These are phyloP conservation scores for Stereocaulon alpinum DNA, from an alignment of 495 filamentous ascomycete genomes.

Conservation along the genomic window DNA sequence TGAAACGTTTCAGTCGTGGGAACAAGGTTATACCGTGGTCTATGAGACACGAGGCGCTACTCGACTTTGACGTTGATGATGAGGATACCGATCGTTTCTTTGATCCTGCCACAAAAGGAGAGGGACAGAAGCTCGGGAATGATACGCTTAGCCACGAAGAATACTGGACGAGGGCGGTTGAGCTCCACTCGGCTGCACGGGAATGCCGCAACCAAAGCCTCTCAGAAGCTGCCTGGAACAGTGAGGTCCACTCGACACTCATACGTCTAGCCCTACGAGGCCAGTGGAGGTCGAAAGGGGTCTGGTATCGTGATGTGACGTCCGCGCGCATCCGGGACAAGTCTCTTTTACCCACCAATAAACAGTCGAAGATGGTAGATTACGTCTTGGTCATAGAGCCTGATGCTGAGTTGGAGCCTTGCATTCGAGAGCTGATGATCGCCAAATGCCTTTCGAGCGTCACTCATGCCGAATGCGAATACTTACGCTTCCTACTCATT, in stretches of 20 bases:
- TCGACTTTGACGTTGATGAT: too few relatives aligned
- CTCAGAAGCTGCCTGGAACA: conserved; percentile 4
- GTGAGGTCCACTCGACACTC: conserved; percentile 6
- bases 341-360: neutral
- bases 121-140: too few relatives aligned
- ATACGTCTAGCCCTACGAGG: conserved; percentile 4
- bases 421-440: neutral
- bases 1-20: too few relatives aligned
- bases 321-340: neutral
- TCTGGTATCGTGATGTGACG: conserved; percentile 6
- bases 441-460: neutral
- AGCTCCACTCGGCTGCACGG: too few relatives aligned
- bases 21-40: too few relatives aligned
- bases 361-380: conserved; percentile 6
- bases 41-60: too few relatives aligned
- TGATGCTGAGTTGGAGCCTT: neutral
- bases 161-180: too few relatives aligned
- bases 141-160: too few relatives aligned
- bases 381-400: neutral
- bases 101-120: too few relatives aligned
- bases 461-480: neutral
- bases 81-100: too few relatives aligned
- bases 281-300: neutral
- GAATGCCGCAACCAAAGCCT: too few relatives aligned
- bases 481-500: neutral